Evolutionary conservation across 2,329 filamentous ascomycete species (phyloP).

Genomic region (Pseudogymnoascus sp.): DNA sequence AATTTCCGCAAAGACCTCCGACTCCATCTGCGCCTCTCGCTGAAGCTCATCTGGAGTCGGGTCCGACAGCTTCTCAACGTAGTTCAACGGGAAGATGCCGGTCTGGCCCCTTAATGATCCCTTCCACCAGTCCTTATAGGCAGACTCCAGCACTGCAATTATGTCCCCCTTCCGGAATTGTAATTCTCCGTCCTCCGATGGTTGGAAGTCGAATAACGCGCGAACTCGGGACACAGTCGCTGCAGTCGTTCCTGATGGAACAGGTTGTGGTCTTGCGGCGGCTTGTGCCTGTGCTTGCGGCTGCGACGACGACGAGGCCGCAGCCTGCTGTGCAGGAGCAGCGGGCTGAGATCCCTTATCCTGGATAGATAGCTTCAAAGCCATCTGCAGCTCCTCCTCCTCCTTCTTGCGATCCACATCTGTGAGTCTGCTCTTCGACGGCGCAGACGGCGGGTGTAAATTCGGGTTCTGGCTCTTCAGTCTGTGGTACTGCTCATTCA

Average conservation of each 20-base stretch:
- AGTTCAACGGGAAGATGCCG: slow-evolving; percentile 96
- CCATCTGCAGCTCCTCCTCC: slow-evolving; percentile 95
- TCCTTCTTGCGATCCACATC: slow-evolving; percentile 87
- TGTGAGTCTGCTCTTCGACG: slow-evolving; percentile 85
- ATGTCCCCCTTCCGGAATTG: slow-evolving; percentile 96
- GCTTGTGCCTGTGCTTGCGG: slow-evolving; percentile 32
- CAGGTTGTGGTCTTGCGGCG: slow-evolving; percentile 42
- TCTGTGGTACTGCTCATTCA: slow-evolving; percentile 89
- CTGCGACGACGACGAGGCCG: slow-evolving; percentile 31
- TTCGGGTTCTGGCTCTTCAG: slow-evolving; percentile 81
- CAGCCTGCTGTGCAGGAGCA: slow-evolving; percentile 26
- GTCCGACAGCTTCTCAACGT: slow-evolving; percentile 94
- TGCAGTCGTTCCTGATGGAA: slow-evolving; percentile 79
- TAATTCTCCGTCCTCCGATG: slow-evolving; percentile 87
- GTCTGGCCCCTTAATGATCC: slow-evolving; percentile 89
- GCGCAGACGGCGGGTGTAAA: slow-evolving; percentile 83
- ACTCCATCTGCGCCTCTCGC: slow-evolving; percentile 91
- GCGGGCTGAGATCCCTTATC: slow-evolving; percentile 64
- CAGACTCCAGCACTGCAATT: slow-evolving; percentile 92
- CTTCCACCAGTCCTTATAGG: slow-evolving; percentile 99
- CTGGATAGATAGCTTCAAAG: slow-evolving; percentile 82
- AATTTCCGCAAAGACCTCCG: slow-evolving; percentile 67
- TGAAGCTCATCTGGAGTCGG: slow-evolving; percentile 91
- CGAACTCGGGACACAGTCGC: slow-evolving; percentile 92
- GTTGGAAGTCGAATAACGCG: slow-evolving; percentile 88